These are phyloP conservation scores for Erigeron philadelphicus DNA, from an alignment of 140 eudicot genomes.

Conservation along the genomic window DNA sequence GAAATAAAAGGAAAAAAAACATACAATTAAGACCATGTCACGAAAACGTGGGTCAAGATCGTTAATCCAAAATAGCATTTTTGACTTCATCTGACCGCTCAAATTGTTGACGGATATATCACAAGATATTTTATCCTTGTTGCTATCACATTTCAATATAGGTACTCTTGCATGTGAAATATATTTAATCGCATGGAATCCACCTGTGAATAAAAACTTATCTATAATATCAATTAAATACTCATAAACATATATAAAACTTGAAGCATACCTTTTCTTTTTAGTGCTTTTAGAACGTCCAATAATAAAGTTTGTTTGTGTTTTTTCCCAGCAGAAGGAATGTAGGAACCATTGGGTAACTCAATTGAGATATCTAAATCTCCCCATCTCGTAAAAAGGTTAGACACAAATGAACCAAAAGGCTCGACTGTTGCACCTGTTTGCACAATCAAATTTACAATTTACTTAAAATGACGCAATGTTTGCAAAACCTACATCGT, in stretches of 20 bases:
- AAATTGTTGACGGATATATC: conserved; percentile 84
- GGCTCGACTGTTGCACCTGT: conserved; percentile 95
- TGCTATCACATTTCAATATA: conserved; percentile 63
- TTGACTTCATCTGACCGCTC: conserved; percentile 93
- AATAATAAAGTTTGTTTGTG: conserved; percentile 53
- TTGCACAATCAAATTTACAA: conserved; percentile 22
- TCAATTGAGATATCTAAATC: conserved; percentile 90
- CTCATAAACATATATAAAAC: not conserved
- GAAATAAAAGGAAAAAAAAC: conserved; percentile 17
- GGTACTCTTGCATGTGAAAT: conserved; percentile 82
- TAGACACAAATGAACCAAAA: conserved; percentile 89
- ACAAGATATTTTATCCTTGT: conserved; percentile 58
- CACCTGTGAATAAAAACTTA: conserved; percentile 41
- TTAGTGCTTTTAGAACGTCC: conserved; percentile 58
- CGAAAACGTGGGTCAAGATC: conserved; percentile 78
- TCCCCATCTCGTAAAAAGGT: conserved; percentile 92
- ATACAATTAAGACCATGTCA: conserved; percentile 75
- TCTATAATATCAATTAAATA: not conserved
- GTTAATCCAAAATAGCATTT: conserved; percentile 67
- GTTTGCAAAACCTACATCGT: not conserved
- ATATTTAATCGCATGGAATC: conserved; percentile 53
- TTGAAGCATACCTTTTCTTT: conserved; percentile 46
- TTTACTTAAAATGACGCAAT: not conserved
- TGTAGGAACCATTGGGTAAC: conserved; percentile 52
- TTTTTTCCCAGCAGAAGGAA: conserved; percentile 58